Base-by-base conservation (phyloP, 768 basidiomycete species). In the Russula brevipes region DNA sequence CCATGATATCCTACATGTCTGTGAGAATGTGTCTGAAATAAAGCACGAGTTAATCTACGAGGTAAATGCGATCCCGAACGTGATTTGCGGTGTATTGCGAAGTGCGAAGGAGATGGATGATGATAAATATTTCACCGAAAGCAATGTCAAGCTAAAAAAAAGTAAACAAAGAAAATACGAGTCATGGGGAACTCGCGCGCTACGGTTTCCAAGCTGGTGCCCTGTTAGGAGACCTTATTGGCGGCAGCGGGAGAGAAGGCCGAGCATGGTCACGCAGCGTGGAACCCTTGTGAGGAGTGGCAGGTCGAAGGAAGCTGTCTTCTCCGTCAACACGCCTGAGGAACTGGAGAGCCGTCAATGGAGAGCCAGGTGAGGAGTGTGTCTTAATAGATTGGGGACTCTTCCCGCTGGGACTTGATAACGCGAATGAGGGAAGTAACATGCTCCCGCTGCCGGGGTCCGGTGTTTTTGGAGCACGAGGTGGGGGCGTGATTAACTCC, bases 301-400 rank as follows among this genome's bases (percentile, higher is more conserved):
- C 77, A 17, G 87, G 82, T 58, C 85, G 82, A 56, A 82, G 70
- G 4, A 79, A 69, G 35, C 73, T 73, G 54, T 78, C 76, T 17
- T 87, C 87, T 33, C 76, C 77, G 45, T 89, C 88, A 44, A 89
- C 93, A 53, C 87, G 84, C 60, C 92, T 81, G 66, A 96, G 83
- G 75, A 93, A 94, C 71, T 95, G 91, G 51, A 96, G 75, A 1
- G 93, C 84, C 8, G 86, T 85, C 56, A 93, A 72, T 11, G 92
- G 89, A 0, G 91, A 91, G 14, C 87, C 86, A 39, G 85, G 81
- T 1, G 79, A 79, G 33, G 85, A 83, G 61, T 87, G 82, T 3
- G 85, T 80, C 60, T 73, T 76, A 42, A 79, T 66, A 0, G 79
- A 79, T 39, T 75, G 74, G 5, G 82, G 78, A 60, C 82, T 83